phyloP scores from a whole-genome alignment of 768 basidiomycete genomes.

The Lentinula detonsa region DNA sequence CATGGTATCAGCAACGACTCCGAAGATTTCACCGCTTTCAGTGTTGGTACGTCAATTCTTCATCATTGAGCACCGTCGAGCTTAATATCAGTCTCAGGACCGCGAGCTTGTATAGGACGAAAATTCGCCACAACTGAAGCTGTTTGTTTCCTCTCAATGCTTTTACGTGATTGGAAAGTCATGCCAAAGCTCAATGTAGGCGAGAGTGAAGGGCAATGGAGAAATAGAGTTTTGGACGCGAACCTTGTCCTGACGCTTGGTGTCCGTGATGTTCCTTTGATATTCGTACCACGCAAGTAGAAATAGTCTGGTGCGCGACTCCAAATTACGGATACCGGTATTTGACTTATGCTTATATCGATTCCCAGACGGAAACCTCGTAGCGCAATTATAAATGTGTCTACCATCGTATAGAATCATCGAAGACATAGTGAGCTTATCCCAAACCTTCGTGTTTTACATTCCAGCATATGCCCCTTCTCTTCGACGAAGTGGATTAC shows the following conservation, averaged over 20 bases:
- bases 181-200: conserved; percentile 34
- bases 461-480: conserved; percentile 8
- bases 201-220: conserved; percentile 34
- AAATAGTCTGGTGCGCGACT: no score
- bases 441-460: neutral
- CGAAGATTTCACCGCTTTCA: conserved; percentile 41
- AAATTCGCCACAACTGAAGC: conserved; percentile 50
- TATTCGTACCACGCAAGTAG: conserved; percentile 5
- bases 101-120: conserved; percentile 48
- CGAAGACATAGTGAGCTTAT: neutral
- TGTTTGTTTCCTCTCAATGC: conserved; percentile 44
- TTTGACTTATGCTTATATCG: no score
- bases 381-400: neutral
- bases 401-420: neutral
- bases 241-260: conserved; percentile 27
- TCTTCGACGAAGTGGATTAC: conserved; percentile 3
- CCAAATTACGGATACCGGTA: neutral
- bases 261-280: conserved; percentile 10
- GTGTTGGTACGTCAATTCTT: conserved; percentile 25
- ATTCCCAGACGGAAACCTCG: no score
- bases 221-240: conserved; percentile 28
- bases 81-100: conserved; percentile 23
- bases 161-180: conserved; percentile 48
- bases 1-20: conserved; percentile 32
- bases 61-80: neutral